A percentile compares a stretch with the other conserved stretches of the same genome.
These are phyloP conservation scores for Neonectria hederae DNA, from an alignment of 2,329 filamentous ascomycete genomes.

Conservation along the genomic window DNA sequence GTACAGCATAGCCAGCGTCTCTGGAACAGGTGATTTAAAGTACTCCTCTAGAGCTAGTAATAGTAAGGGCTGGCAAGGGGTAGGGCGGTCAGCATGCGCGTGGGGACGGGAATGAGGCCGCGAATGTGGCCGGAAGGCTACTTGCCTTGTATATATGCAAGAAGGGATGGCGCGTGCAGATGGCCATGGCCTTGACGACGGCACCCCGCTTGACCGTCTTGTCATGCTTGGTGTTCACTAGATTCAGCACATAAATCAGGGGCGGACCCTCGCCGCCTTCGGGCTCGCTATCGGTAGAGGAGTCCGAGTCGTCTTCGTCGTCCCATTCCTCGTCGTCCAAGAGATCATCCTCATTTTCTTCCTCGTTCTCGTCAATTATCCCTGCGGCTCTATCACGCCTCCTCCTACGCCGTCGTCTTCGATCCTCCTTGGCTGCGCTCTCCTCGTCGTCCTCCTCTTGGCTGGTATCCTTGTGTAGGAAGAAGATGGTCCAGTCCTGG, in stretches of 20 bases:
- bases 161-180: slow-evolving; percentile 97
- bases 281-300: slow-evolving; percentile 69
- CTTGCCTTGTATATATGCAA: slow-evolving; percentile 96
- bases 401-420: slow-evolving; percentile 60
- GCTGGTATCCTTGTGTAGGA: slow-evolving; percentile 93
- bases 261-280: slow-evolving; percentile 85
- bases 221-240: slow-evolving; percentile 98
- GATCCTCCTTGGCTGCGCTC: slow-evolving; percentile 63
- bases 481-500: slow-evolving; percentile 99
- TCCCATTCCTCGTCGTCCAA: slow-evolving; percentile 58
- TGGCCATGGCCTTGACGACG: slow-evolving; percentile 97
- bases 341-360: slow-evolving; percentile 54
- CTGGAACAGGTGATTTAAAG: slow-evolving; percentile 88
- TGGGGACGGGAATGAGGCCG: not conserved
- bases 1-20: slow-evolving; percentile 89
- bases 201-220: slow-evolving; percentile 92
- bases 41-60: slow-evolving; percentile 95
- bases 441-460: slow-evolving; percentile 84
- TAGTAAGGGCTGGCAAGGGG: slow-evolving; percentile 74
- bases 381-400: slow-evolving; percentile 62
- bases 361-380: slow-evolving; percentile 56
- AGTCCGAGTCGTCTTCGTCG: slow-evolving; percentile 61
- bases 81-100: slow-evolving; percentile 27
- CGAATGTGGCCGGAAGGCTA: slow-evolving; percentile 23
- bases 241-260: slow-evolving; percentile 93